Evolutionary conservation across 2,329 filamentous ascomycete genomes (phyloP), one percentile per base, ranked within the genome.

Genomic region (Alternaria gansuensis): DNA sequence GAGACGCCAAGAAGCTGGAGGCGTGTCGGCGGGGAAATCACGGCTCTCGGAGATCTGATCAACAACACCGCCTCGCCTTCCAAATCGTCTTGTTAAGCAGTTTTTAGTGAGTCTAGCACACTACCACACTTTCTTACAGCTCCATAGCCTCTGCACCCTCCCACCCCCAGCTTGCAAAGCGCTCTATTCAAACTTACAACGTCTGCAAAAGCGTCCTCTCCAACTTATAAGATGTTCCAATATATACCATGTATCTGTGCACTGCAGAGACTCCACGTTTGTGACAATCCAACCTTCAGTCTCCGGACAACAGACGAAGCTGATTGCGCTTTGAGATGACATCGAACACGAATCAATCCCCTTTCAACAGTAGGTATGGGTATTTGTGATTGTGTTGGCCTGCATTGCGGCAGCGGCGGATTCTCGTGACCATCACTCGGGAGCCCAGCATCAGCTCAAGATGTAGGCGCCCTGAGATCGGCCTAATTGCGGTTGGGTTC

Each of bases 11-110:
- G 57, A 51, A 1, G 28, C 23, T 3, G 29, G 7, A 31, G 28
- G 28, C 45, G 51, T 41, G 54, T 53, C 46, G 9, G 57, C 60
- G 67, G 68, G 55, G 64, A 58, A 63, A 45, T 55, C 58, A 44
- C 58, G 65, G 63, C 17, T 34, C 54, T 71, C 67, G 67, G 70
- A 69, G 65, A 71, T 70, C 44, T 65, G 43, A 50, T 49, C 44
- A 17, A 0, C 28, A 46, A 23, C 17, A 23, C 37, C 37, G 17
- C 13, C 10, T 40, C 17, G 2, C 23, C 37, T 23, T 17, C 17
- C 17, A 17, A 17, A 17, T 17, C 11, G 5, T 24, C 11, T 14
- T 14, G 11, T 14, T 9, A 13, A 24, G 11, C 37, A 24, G 21
- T 21, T 5, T 5, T 24, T 24, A 40, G 21, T 14, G 14, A 24